Base-by-base conservation (phyloP, 202 grass and related monocot genomes). In the Brachypodium distachyon region DNA sequence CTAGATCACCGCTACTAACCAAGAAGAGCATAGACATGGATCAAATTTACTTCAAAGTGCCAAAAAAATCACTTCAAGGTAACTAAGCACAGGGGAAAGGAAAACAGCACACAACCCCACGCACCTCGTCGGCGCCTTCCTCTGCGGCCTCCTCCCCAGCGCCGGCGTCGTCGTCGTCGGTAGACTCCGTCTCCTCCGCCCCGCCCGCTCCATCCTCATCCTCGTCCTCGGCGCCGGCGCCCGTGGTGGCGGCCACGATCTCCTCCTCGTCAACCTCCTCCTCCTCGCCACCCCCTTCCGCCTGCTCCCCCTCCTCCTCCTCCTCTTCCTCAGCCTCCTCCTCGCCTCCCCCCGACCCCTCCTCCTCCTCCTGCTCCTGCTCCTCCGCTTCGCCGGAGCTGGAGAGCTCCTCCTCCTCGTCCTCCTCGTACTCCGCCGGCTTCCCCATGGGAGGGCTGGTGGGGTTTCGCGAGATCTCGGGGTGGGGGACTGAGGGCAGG, bases 261-360 rank as follows among this genome's bases (percentile, higher is more conserved):
- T 88, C 90, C 54, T 92, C 85, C 75, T 92, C 74, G 25, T 92
- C 89, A 12, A 78, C 82, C 69, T 92, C 57, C 48, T 64, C 78
- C 19, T 40, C 62, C 42, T 11, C 70, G 0, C 34, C 70, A 25
- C 2, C 18, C 59, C 2, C 59, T 3, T 14, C 59, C 13, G 43
- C 43, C 42, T 37, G 42, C 58, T 54, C 43, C n/a, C 28, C 38
- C 40, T 62, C 62, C 7, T 39, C 41, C 26, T 68, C 74, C 71
- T 47, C 77, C 39, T 84, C 28, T 18, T 61, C 76, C 47, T 46
- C 77, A 18, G 76, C 83, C 22, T 72, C 73, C 22, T 83, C 85
- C 73, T 77, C 74, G 2, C 21, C 64, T 0, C 22, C 76, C 17
- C 40, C 78, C 14, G 39, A 46, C 8, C 27, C 64, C 33, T 79